phyloP scores from a whole-genome alignment of 768 basidiomycete species.

The Boletus rex-veris region DNA sequence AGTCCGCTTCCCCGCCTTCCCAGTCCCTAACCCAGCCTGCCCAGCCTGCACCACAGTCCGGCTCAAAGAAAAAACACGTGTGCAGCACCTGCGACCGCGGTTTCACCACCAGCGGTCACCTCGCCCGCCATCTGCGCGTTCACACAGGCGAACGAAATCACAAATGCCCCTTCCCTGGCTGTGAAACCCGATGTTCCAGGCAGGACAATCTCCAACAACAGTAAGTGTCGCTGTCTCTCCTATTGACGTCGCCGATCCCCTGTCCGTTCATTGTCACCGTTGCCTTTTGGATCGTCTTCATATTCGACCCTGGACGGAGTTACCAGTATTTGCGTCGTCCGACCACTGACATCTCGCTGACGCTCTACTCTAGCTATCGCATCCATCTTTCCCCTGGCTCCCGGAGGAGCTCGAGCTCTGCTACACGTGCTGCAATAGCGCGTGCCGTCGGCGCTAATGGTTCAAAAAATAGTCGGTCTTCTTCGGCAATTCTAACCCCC shows the following conservation, averaged over 20 bases:
- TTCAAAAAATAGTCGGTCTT: conserved; percentile 24
- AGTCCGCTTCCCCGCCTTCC: conserved; percentile 11
- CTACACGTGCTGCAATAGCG: conserved; percentile 55
- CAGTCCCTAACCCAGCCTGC: not conserved
- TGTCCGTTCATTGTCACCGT: not conserved
- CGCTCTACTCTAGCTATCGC: conserved; percentile 52
- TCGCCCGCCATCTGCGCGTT: conserved; percentile 82
- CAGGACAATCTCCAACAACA: conserved; percentile 77
- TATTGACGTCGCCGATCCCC: not conserved
- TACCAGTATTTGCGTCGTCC: conserved; percentile 4
- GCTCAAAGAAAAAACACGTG: conserved; percentile 45
- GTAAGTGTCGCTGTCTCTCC: conserved; percentile 12
- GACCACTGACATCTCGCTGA: conserved; percentile 11
- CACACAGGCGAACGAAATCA: conserved; percentile 93
- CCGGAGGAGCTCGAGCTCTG: conserved; percentile 54
- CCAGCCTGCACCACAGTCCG: not conserved
- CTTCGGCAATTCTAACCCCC: conserved; percentile 22
- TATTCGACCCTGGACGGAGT: conserved; percentile 15
- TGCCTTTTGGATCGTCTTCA: not conserved
- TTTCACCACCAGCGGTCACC: conserved; percentile 87
- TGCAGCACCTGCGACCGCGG: conserved; percentile 71
- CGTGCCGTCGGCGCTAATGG: conserved; percentile 35
- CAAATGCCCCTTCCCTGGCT: conserved; percentile 93
- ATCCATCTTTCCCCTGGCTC: conserved; percentile 82
- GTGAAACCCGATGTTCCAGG: conserved; percentile 84